phyloP scores from a whole-genome alignment of 768 basidiomycete genomes.

The Coprinellus micaceus region DNA sequence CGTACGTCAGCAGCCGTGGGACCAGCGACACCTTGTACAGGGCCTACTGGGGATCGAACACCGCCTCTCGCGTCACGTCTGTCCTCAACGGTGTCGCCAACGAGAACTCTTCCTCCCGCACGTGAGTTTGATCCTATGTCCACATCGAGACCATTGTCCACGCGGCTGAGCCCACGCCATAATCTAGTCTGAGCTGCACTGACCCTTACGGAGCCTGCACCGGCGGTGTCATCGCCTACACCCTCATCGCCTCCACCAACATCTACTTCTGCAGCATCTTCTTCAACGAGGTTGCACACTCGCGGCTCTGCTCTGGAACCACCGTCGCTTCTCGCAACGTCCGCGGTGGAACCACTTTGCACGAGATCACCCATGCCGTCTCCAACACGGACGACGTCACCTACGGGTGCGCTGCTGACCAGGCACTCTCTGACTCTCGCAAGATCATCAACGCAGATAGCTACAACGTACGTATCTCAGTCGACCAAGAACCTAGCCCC shows the following conservation, averaged over 20 bases:
- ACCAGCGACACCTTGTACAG: slow-evolving; percentile 34
- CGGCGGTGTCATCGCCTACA: slow-evolving; percentile 44
- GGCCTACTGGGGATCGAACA: slow-evolving; percentile 36
- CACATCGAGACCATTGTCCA: not conserved
- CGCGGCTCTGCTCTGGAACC: slow-evolving; percentile 39
- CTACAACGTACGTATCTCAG: slow-evolving; percentile 36
- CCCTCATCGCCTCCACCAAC: slow-evolving; percentile 41
- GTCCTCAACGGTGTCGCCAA: slow-evolving; percentile 36
- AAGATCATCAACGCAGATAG: slow-evolving; percentile 41
- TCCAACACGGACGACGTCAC: slow-evolving; percentile 36
- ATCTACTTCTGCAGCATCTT: slow-evolving; percentile 47
- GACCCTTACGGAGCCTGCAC: slow-evolving; percentile 36
- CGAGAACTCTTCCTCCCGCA: slow-evolving; percentile 38
- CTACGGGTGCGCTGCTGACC: slow-evolving; percentile 40
- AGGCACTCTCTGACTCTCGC: slow-evolving; percentile 32
- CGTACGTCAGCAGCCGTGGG: slow-evolving; percentile 35
- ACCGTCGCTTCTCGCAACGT: slow-evolving; percentile 41
- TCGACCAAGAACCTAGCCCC: not conserved
- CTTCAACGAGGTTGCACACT: slow-evolving; percentile 40
- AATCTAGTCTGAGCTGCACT: slow-evolving; percentile 36
- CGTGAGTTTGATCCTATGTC: slow-evolving; percentile 22
- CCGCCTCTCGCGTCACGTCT: slow-evolving; percentile 32
- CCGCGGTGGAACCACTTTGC: slow-evolving; percentile 45
- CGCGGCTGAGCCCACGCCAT: not conserved
- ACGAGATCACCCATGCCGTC: slow-evolving; percentile 46